Evolutionary conservation across 768 basidiomycete genomes (phyloP), one percentile per base, ranked within the genome.

Genomic region (Rhizopogon roseolus): DNA sequence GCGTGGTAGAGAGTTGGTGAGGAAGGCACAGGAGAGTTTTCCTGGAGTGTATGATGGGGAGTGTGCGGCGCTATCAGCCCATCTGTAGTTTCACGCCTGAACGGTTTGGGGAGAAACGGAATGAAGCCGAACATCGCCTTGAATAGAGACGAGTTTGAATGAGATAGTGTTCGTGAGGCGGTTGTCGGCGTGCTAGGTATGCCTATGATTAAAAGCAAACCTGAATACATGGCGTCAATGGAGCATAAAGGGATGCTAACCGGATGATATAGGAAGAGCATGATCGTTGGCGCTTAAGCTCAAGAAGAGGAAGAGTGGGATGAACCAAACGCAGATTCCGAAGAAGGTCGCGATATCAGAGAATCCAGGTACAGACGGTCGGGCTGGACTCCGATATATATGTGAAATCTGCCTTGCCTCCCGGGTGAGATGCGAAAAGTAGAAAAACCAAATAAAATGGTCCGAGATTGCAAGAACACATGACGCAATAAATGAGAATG

Each of bases 211-310:
- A 53, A 28, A 29, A 19, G 5, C 17, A 40, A 19, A 32, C 10
- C 13, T 48, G 45, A 37, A 42, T 49, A 38, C 49, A 50, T 34
- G 41, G 25, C 39, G 10, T 8, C 29, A 34, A 41, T 2, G 22
- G 6, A 27, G 11, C 29, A 28, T 36, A 4, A 36, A 32, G 45
- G 37, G 44, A n/a, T 32, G 42, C 22, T 17, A 41, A 82, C 84
- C 75, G 28, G 80, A 66, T n/a, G 85, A 80, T 22, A 77, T 76
- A 5, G 97, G 97, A 14, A 98, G 78, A 2, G 95, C 92, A 63
- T 98, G 93, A 66, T 99, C 97, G 59, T 98, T 98, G 14, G 97
- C 96, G 57, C 92, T 95, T 50, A 99, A 75, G 64, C 93, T 96
- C 54, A 99, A 74, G 77, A 99, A 99, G 32, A 99, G 72, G 71